Evolutionary conservation across 345 rosid genomes (phyloP).

Genomic region (Laguncularia racemosa): DNA sequence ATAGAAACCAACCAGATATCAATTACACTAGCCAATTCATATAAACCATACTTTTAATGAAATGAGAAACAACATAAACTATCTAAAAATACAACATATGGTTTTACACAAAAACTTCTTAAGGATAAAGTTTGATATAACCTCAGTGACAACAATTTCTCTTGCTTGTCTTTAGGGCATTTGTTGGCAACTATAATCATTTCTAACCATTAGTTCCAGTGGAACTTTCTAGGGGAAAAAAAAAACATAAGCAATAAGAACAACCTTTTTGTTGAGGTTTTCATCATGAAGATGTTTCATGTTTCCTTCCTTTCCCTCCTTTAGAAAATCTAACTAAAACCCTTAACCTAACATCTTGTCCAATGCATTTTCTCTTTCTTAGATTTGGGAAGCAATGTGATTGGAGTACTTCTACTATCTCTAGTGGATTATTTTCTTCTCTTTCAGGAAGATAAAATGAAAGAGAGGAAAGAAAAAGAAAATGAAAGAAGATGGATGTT

Average conservation of each 20-base stretch:
- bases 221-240: neutral
- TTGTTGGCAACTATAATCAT: constrained; percentile 19
- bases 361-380: no score
- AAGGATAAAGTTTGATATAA: constrained; percentile 18
- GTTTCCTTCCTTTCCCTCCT: neutral
- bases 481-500: no score
- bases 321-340: no score
- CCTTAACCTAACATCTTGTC: no score
- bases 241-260: neutral
- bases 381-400: no score
- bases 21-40: no score
- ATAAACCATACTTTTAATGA: neutral
- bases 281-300: constrained; percentile 82
- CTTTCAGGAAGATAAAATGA: no score
- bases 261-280: constrained; percentile 81
- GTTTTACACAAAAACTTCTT: neutral
- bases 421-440: no score
- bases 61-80: neutral
- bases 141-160: constrained; percentile 81
- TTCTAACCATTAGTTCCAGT: neutral
- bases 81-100: neutral
- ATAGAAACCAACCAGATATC: no score
- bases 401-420: no score
- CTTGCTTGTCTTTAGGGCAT: constrained; percentile 74
- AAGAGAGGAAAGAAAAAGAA: no score